Conservation (phyloP, 2,329 filamentous ascomycete genomes). For the Tolypocladium endophyticum region DNA sequence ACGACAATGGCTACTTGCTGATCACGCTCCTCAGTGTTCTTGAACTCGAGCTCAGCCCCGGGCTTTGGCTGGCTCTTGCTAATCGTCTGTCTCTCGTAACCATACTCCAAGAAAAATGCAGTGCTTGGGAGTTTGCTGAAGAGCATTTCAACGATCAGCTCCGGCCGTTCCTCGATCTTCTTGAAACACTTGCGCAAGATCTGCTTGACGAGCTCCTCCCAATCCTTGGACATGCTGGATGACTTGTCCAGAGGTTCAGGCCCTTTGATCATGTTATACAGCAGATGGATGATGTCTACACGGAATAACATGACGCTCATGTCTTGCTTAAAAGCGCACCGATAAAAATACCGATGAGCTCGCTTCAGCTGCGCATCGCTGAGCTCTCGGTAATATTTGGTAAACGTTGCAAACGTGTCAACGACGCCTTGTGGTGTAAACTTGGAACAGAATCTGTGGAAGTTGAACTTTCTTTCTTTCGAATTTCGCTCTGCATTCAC, state of each 20-base stretch:
- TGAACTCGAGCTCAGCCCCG: slow-evolving; percentile 76
- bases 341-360: slow-evolving; percentile 87
- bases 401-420: slow-evolving; percentile 77
- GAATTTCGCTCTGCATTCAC: slow-evolving; percentile 58
- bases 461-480: slow-evolving; percentile 89
- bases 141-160: slow-evolving; percentile 80
- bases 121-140: slow-evolving; percentile 87
- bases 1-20: slow-evolving; percentile 73
- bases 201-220: slow-evolving; percentile 81
- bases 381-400: slow-evolving; percentile 71
- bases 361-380: slow-evolving; percentile 74
- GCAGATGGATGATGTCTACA: slow-evolving; percentile 78
- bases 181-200: slow-evolving; percentile 72
- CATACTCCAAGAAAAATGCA: slow-evolving; percentile 80
- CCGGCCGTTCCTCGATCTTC: slow-evolving; percentile 76
- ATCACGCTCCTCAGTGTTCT: slow-evolving; percentile 54
- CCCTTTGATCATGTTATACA: slow-evolving; percentile 88
- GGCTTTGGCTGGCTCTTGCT: slow-evolving; percentile 51
- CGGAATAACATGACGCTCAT: slow-evolving; percentile 81
- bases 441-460: slow-evolving; percentile 67
- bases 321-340: slow-evolving; percentile 89
- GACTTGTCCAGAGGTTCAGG: slow-evolving; percentile 62
- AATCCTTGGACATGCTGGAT: slow-evolving; percentile 66
- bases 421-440: slow-evolving; percentile 80
- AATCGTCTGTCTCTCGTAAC: slow-evolving; percentile 74